Evolutionary conservation across 164 flowering plant species (phyloP).

Genomic region (Nelumbo lutea): DNA sequence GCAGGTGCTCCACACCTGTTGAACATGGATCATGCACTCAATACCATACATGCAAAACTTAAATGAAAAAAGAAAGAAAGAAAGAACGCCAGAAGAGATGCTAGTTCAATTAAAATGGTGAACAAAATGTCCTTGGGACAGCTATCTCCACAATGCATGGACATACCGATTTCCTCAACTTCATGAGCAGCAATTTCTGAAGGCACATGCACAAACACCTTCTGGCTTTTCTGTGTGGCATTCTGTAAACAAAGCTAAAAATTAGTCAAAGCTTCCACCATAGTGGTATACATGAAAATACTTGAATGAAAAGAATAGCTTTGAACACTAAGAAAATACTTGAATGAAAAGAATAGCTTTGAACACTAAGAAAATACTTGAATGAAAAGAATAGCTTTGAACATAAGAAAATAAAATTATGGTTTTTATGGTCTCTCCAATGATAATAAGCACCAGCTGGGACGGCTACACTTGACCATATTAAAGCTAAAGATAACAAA

Average conservation of each 20-base stretch:
- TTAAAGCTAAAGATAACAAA: background rate
- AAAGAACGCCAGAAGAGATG: background rate
- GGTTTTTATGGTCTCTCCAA: no score
- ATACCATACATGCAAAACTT: background rate
- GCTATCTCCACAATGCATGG: background rate
- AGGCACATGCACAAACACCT: conserved; percentile 93
- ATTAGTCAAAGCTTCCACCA: background rate
- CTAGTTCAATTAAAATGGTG: background rate
- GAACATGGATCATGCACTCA: background rate
- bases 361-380: no score
- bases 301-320: no score
- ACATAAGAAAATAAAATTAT: no score
- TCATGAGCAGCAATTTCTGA: conserved; percentile 99
- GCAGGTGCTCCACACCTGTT: conserved; percentile 95
- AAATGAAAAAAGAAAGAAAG: background rate
- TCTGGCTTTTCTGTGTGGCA: conserved; percentile 98
- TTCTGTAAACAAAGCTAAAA: conserved; percentile 49
- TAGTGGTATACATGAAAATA: background rate
- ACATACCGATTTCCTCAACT: conserved; percentile 96
- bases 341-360: no score
- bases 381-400: no score
- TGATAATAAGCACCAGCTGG: no score
- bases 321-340: no score
- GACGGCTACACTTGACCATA: no score
- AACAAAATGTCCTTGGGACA: no score